Percentiles rank a stretch among this genome's conserved stretches.
Evolutionary conservation across 768 basidiomycete species (phyloP).

Genomic region (Xerocomus potaroensis): DNA sequence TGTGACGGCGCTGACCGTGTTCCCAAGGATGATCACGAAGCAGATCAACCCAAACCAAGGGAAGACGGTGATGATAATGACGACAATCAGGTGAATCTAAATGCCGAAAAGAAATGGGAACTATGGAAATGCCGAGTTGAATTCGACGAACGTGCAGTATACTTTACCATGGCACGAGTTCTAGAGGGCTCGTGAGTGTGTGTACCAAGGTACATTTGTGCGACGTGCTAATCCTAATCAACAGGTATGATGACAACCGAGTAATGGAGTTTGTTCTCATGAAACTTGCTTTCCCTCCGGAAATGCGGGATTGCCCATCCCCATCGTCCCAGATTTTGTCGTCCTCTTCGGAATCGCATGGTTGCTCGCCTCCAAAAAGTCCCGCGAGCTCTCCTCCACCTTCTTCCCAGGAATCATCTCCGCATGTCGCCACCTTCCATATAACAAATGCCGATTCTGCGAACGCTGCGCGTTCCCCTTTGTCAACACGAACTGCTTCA

Average conservation of each 20-base stretch:
- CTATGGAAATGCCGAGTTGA: slow-evolving; percentile 78
- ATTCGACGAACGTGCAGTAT: slow-evolving; percentile 66
- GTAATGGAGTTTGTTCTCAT: slow-evolving; percentile 71
- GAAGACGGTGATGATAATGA: slow-evolving; percentile 12
- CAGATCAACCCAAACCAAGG: slow-evolving; percentile 7
- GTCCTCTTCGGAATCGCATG: slow-evolving; percentile 10
- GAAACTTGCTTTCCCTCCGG: slow-evolving; percentile 57
- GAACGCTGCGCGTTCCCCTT: slow-evolving; percentile 18
- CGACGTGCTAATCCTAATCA: slow-evolving; percentile 2
- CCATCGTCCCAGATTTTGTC: slow-evolving; percentile 14
- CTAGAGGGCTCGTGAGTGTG: slow-evolving; percentile 46
- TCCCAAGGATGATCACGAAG: slow-evolving; percentile 6
- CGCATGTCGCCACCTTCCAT: slow-evolving; percentile 20
- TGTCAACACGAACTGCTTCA: slow-evolving; percentile 18
- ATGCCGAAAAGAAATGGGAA: slow-evolving; percentile 50
- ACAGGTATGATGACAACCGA: slow-evolving; percentile 55
- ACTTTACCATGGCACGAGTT: slow-evolving; percentile 72
- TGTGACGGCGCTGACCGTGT: not conserved
- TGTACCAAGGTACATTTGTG: slow-evolving; percentile 5
- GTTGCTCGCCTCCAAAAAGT: slow-evolving; percentile 23
- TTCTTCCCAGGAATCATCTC: slow-evolving; percentile 27
- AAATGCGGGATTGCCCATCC: slow-evolving; percentile 33
- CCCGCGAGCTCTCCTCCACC: slow-evolving; percentile 26
- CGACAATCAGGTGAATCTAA: not conserved
- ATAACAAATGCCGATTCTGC: slow-evolving; percentile 6